Base-by-base conservation (phyloP, 1,139 yeast genomes). In the Citeromyces hawaiiensis region DNA sequence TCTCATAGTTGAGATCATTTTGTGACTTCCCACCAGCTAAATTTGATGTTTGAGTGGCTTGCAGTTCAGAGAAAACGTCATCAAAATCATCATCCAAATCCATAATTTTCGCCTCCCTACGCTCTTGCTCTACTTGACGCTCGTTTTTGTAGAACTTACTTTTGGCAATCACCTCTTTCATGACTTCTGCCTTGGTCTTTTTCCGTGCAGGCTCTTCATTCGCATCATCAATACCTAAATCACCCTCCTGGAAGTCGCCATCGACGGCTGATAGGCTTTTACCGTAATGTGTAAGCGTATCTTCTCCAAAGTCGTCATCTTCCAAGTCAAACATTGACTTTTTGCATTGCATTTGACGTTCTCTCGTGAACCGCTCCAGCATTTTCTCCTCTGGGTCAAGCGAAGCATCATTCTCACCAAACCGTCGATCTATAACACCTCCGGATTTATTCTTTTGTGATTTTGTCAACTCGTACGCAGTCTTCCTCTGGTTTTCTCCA, bases 141-240 rank as follows among this genome's bases (percentile, higher is more conserved):
- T 87, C 94, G 39, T 79, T 80, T 55, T 87, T 91, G 60, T 88
- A 75, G 56, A 76, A 76, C 56, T 93, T 93, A 9, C 96, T 86
- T 59, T 93, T 93, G 35, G 96, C 95, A 46, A 93, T 91, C 42
- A 93, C 75, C 58, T 93, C 99, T 51, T 85, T 79, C 98, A 93
- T 91, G 35, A 93, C 94, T 57, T 93, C 98, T 36, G 86, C 83
- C 55, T 91, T 88, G 25, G 91, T 73, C 62, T 87, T 93, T 57
- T 82, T 85, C 44, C 76, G 72, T 1, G 70, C 70, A 34, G 53
- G 64, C 4, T 56, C 67, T 6, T 52, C 59, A 8, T 64, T 72
- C 36, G 61, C 71, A 6, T 52, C 59, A 32, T 58, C 64, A 11
- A 50, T 56, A 27, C 53, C 61, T 36, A 48, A 61, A 15, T 47